These are phyloP conservation scores for Yamadazyma mexicana DNA, from an alignment of 1,139 yeast species.

Conservation along the genomic window DNA sequence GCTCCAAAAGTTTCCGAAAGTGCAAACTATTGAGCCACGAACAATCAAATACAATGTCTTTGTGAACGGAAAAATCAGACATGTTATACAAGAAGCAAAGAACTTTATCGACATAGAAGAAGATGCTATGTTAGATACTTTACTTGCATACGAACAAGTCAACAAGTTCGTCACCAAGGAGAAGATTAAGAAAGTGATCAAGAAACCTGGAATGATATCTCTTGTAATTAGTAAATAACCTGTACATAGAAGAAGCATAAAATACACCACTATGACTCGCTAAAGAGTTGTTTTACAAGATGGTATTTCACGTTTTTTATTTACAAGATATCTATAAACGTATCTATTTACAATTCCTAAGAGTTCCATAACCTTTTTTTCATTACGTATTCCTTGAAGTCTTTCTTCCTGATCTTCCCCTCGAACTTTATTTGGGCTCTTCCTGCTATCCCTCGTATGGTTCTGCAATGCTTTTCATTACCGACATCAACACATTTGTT, in stretches of 20 bases:
- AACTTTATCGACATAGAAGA: constrained; percentile 31
- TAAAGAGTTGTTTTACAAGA: too few species aligned
- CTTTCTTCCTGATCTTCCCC: constrained; percentile 39
- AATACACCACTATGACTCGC: too few species aligned
- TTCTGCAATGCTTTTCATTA: constrained; percentile 35
- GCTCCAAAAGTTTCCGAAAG: constrained; percentile 52
- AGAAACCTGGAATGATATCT: constrained; percentile 30
- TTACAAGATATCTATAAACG: background rate
- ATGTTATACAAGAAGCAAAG: constrained; percentile 39
- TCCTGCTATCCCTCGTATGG: constrained; percentile 36
- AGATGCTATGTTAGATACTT: constrained; percentile 17
- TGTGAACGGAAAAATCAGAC: constrained; percentile 69
- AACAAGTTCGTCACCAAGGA: constrained; percentile 10
- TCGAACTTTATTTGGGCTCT: constrained; percentile 36
- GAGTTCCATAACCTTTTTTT: constrained; percentile 28
- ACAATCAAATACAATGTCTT: constrained; percentile 50
- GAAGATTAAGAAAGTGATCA: constrained; percentile 22
- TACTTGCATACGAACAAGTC: constrained; percentile 14
- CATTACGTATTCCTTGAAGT: constrained; percentile 31
- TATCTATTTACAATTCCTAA: constrained; percentile 1
- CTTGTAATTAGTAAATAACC: constrained; percentile 16
- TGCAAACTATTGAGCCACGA: constrained; percentile 36
- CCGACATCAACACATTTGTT: constrained; percentile 52
- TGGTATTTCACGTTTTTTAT: too few species aligned
- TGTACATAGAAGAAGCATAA: constrained; percentile 7